phyloP scores from a whole-genome alignment of 2,329 filamentous ascomycete genomes.

The Alternaria rosae region DNA sequence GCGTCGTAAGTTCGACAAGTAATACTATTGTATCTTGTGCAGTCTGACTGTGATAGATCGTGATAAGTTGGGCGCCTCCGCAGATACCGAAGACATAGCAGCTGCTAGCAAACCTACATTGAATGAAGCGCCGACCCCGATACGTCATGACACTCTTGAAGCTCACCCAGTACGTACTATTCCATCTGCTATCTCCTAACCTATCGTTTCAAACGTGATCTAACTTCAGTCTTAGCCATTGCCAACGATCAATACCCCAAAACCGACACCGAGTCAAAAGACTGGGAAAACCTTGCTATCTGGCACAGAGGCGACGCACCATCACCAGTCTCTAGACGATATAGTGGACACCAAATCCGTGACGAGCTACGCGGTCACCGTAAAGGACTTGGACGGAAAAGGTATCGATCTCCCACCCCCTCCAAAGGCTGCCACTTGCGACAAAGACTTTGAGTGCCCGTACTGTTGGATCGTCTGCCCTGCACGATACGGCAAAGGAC shows the following conservation, averaged over 20 bases:
- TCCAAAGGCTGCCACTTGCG: constrained; percentile 39
- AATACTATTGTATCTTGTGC: background rate
- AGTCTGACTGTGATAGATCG: constrained; percentile 27
- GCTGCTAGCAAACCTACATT: background rate
- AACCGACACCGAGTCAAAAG: constrained; percentile 40
- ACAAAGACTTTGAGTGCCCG: constrained; percentile 50
- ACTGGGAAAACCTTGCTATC: constrained; percentile 46
- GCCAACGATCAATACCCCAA: constrained; percentile 9
- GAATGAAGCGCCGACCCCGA: constrained; percentile 10
- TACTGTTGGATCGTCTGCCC: constrained; percentile 52
- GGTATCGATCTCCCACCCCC: constrained; percentile 45
- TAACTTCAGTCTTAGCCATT: background rate
- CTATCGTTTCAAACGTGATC: background rate
- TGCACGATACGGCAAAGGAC: constrained; percentile 42
- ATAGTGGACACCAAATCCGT: constrained; percentile 47
- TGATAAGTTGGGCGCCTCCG: constrained; percentile 42
- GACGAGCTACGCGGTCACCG: constrained; percentile 48
- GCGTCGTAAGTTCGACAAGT: constrained; percentile 23
- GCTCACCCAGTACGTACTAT: constrained; percentile 1
- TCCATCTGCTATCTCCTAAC: background rate
- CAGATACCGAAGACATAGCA: constrained; percentile 28
- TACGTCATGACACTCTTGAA: constrained; percentile 26
- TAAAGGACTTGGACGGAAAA: constrained; percentile 43
- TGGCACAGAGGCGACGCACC: constrained; percentile 48
- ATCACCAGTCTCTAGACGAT: constrained; percentile 48